Evolutionary conservation across 1,284 basidiomycete genomes (phyloP), one percentile per base, ranked within the genome.

Genomic region (Pseudomicrostroma phylloplanum): DNA sequence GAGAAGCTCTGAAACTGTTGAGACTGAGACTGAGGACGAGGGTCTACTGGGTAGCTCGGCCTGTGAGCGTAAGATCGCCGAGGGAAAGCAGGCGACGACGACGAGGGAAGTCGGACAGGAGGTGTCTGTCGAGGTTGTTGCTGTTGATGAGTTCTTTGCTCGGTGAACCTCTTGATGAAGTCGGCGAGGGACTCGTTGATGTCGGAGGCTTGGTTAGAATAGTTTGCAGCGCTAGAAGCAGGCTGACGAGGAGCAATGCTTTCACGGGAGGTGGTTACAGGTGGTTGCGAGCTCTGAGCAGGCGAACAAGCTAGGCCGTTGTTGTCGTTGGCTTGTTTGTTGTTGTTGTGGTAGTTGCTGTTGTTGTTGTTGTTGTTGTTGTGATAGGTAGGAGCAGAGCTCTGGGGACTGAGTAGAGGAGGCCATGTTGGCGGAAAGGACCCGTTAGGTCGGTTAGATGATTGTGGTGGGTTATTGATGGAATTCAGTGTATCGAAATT

Each of bases 371-470:
- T 19, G 51, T 42, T 23, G 56, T 61, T 36, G 55, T 61, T 60
- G 41, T 40, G 19, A n/a, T 60, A 19, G 43, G 55, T 17, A 40
- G 25, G 30, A 26, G 58, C 58, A 57, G 59, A 42, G 25, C 30
- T 23, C 25, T 25, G 19, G 26, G 26, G 59, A n/a, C 40, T 55
- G 43, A 19, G 58, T 36, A 59, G 30, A 15, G 26, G 59, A 63
- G 51, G 61, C 61, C 61, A 62, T 62, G 58, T 23, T 62, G 58
- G 61, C 61, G 61, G 26, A 21, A 41, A 54, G 30, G 61, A 55
- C 36, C 58, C 43, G 23, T 23, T 25, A 6, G 36, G 57, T 12
- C 19, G 54, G 59, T 26, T 60, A 12, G 58, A 15, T 12, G 23
- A 56, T 8, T 19, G 30, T 51, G 7, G 58, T n/a, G 53, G 40